Evolutionary conservation across 2,329 filamentous ascomycete genomes (phyloP).

Genomic region (Calonectria naviculata): DNA sequence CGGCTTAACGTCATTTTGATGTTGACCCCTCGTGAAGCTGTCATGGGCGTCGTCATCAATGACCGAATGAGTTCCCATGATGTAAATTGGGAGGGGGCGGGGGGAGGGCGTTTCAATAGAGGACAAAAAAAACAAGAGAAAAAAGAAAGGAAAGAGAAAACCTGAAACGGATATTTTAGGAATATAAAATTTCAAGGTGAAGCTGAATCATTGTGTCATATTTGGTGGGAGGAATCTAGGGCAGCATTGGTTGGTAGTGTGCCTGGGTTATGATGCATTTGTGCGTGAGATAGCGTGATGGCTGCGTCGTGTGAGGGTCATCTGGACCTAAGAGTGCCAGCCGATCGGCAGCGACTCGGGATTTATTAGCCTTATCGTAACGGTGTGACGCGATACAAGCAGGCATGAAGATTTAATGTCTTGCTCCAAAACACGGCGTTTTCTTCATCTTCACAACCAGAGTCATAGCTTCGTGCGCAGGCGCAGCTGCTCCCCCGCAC

Average conservation of each 20-base stretch:
- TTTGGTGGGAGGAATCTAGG: background rate
- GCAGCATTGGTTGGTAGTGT: background rate
- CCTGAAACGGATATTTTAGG: background rate
- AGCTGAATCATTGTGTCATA: background rate
- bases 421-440: background rate
- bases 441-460: background rate
- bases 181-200: too few relatives aligned
- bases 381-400: conserved; percentile 33
- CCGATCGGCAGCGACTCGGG: background rate
- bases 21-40: conserved; percentile 8
- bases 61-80: background rate
- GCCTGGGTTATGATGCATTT: conserved; percentile 9
- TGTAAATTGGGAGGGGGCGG: background rate
- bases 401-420: background rate
- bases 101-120: too few relatives aligned
- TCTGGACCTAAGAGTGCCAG: background rate
- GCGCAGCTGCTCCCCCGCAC: conserved; percentile 3
- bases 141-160: background rate
- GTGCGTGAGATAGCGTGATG: conserved; percentile 20
- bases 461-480: background rate
- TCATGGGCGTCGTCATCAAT: background rate
- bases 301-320: conserved; percentile 10
- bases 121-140: background rate
- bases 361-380: conserved; percentile 31
- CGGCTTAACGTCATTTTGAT: background rate